phyloP scores from a whole-genome alignment of 225 moss, liverwort and hornwort species.

The Bryum argenteum region DNA sequence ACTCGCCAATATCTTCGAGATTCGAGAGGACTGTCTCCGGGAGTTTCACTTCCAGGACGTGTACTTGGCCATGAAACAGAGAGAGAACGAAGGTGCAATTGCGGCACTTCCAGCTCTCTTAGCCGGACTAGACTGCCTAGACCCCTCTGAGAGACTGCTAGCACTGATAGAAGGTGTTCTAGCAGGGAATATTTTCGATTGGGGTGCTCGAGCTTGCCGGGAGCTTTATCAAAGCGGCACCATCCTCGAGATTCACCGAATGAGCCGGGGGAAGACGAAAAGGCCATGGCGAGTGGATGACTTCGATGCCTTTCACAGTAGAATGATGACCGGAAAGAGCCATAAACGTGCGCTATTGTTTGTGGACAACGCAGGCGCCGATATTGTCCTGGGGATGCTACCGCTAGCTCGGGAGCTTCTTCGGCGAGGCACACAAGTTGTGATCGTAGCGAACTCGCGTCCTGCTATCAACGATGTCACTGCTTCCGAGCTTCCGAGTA shows the following conservation, averaged over 20 bases:
- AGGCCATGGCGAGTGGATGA: conserved; percentile 97
- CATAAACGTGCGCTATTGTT: conserved; percentile 89
- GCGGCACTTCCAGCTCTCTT: conserved; percentile 87
- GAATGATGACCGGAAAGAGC: conserved; percentile 56
- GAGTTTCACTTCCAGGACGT: conserved; percentile 94
- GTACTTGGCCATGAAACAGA: conserved; percentile 81
- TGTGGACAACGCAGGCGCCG: conserved; percentile 97
- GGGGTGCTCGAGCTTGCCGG: conserved; percentile 97
- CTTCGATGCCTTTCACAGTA: conserved; percentile 68
- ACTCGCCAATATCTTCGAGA: conserved; percentile 86
- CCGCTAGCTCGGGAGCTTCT: conserved; percentile 90
- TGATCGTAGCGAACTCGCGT: conserved; percentile 90
- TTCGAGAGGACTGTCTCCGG: conserved; percentile 95
- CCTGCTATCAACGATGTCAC: conserved; percentile 98
- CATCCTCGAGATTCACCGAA: conserved; percentile 93
- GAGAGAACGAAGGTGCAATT: conserved; percentile 94
- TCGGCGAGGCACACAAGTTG: conserved; percentile 91
- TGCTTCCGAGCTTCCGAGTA: conserved; percentile 78
- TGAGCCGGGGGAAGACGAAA: conserved; percentile 97
- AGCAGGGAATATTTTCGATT: conserved; percentile 97
- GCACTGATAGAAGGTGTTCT: conserved; percentile 92
- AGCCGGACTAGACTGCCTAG: conserved; percentile 81
- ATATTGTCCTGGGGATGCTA: conserved; percentile 89
- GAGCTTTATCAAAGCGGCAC: conserved; percentile 94
- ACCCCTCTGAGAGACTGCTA: conserved; percentile 66